Conservation (phyloP, 2,329 filamentous ascomycete species). For the Epichloe scottii region DNA sequence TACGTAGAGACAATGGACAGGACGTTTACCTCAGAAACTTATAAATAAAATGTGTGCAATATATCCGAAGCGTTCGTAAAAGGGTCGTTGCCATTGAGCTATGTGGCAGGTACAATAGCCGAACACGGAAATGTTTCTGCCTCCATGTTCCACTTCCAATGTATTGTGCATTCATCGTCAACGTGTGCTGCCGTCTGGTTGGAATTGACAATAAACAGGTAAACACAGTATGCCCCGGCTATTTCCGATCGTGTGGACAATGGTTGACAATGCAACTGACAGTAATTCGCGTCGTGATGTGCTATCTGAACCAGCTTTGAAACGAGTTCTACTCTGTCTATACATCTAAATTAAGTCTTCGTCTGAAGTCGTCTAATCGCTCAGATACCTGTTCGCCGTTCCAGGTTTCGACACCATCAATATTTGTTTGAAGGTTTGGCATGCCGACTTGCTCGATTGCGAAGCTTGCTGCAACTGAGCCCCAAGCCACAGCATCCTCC, state of each 20-base stretch:
- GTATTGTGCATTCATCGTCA: not conserved
- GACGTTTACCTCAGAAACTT: not conserved
- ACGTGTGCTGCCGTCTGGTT: not conserved
- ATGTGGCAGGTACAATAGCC: not conserved
- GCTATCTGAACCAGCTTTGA: not conserved
- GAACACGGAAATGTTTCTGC: not conserved
- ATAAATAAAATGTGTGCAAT: not conserved
- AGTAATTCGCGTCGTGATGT: not conserved
- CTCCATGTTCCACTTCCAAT: not conserved
- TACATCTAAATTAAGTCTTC: not conserved
- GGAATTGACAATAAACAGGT: not conserved
- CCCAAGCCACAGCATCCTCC: constrained; percentile 65
- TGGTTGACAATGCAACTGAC: not conserved
- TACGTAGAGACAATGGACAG: not conserved
- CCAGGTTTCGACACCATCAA: constrained; percentile 43
- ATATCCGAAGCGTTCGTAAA: not conserved
- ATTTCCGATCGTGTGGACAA: too few relatives aligned
- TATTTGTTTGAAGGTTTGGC: constrained; percentile 41
- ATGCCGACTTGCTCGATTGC: constrained; percentile 91
- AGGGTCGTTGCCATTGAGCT: not conserved
- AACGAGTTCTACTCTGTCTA: not conserved
- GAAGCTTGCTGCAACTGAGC: constrained; percentile 74
- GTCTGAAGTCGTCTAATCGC: constrained; percentile 36
- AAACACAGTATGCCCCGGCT: not conserved
- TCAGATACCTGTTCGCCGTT: constrained; percentile 43